Evolutionary conservation across 2,329 filamentous ascomycete genomes (phyloP).

Genomic region (Thielaviopsis cerberus): DNA sequence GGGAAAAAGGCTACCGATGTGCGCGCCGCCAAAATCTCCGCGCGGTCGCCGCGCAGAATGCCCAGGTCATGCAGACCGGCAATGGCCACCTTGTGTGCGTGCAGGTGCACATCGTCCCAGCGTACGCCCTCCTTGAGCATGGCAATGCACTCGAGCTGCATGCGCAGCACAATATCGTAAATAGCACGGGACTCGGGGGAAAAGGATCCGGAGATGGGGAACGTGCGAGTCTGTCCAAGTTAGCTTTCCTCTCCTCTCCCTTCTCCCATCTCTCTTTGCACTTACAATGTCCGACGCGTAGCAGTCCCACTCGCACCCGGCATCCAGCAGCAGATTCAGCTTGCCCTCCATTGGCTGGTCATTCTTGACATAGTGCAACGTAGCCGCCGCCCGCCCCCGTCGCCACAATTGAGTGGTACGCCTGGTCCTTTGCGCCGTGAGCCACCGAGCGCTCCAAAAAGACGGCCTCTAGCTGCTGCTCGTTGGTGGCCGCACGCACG

Average conservation of each 20-base stretch:
- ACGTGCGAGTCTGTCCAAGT: conserved; percentile 58
- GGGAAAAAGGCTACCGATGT: conserved; percentile 86
- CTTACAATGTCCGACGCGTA: conserved; percentile 50
- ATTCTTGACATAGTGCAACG: conserved; percentile 75
- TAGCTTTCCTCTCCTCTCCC: background rate
- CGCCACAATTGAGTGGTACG: conserved; percentile 75
- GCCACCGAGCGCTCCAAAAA: conserved; percentile 63
- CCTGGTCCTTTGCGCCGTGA: conserved; percentile 60
- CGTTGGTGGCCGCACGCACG: conserved; percentile 49
- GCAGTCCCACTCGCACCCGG: conserved; percentile 56
- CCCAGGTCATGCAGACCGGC: conserved; percentile 59
- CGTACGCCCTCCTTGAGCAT: conserved; percentile 53
- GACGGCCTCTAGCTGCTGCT: conserved; percentile 64
- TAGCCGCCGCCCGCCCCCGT: conserved; percentile 62
- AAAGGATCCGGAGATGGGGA: conserved; percentile 60
- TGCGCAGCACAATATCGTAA: conserved; percentile 67
- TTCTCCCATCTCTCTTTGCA: conserved; percentile 8
- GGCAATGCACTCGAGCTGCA: conserved; percentile 64
- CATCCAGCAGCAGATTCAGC: conserved; percentile 67
- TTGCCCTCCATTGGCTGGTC: conserved; percentile 50
- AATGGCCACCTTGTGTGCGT: conserved; percentile 67
- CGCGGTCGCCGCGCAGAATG: conserved; percentile 47
- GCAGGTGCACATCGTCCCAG: conserved; percentile 67
- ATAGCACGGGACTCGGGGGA: conserved; percentile 51
- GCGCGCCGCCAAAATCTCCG: conserved; percentile 56